These are phyloP conservation scores for Aspergillus glaucus DNA, from an alignment of 2,329 filamentous ascomycete genomes.

Conservation along the genomic window DNA sequence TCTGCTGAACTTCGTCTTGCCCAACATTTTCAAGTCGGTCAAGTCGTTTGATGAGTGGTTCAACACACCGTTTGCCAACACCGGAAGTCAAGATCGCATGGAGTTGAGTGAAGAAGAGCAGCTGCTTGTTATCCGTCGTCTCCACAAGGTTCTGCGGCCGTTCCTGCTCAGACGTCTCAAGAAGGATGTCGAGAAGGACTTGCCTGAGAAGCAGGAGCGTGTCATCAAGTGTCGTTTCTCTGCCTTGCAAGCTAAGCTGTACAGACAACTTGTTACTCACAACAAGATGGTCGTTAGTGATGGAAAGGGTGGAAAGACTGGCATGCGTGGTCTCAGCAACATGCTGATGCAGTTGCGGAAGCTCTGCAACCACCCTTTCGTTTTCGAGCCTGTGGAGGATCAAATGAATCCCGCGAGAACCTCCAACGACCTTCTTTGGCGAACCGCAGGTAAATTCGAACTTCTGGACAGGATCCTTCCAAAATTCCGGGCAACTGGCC, in stretches of 20 bases:
- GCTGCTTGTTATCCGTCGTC: conserved; percentile 91
- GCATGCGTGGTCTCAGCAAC: conserved; percentile 91
- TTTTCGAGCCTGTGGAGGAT: conserved; percentile 96
- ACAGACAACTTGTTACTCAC: conserved; percentile 95
- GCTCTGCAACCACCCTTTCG: conserved; percentile 97
- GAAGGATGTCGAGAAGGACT: conserved; percentile 98
- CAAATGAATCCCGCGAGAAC: conserved; percentile 88
- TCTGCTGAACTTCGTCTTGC: conserved; percentile 95
- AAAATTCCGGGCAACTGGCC: conserved; percentile 84
- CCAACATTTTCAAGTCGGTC: conserved; percentile 98
- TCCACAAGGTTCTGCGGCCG: conserved; percentile 94
- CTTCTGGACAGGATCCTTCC: conserved; percentile 85
- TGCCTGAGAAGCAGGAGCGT: conserved; percentile 97
- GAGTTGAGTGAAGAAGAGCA: conserved; percentile 99
- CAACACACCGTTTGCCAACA: conserved; percentile 98
- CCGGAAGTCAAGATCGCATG: conserved; percentile 97
- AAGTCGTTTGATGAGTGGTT: conserved; percentile 99
- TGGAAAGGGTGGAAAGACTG: conserved; percentile 90
- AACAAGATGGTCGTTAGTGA: conserved; percentile 93
- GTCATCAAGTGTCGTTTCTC: conserved; percentile 99
- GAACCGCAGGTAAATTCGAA: conserved; percentile 95
- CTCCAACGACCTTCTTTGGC: conserved; percentile 91
- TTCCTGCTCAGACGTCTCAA: conserved; percentile 98
- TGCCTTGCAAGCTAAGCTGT: conserved; percentile 82
- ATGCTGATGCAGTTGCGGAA: conserved; percentile 99